These are phyloP conservation scores for Suillus weaverae DNA, from an alignment of 768 basidiomycete genomes.

Conservation along the genomic window DNA sequence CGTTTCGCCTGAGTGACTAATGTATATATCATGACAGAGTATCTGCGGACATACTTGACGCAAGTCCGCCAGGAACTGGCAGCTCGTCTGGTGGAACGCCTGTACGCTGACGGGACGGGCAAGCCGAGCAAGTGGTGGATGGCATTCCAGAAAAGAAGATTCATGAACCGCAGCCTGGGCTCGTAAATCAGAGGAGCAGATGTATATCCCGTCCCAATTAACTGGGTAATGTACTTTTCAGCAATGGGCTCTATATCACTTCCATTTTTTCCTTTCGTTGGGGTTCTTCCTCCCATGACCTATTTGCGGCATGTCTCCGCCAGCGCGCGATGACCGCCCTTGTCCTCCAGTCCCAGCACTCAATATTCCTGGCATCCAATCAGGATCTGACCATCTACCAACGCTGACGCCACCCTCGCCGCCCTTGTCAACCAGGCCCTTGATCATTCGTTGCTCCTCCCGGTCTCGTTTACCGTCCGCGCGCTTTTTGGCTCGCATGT, in stretches of 20 bases:
- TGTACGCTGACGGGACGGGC: conserved; percentile 91
- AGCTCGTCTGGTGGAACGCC: conserved; percentile 76
- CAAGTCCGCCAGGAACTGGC: conserved; percentile 94
- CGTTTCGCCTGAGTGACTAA: not conserved
- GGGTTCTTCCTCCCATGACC: conserved; percentile 90
- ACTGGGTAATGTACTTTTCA: conserved; percentile 23
- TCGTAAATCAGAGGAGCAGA: conserved; percentile 38
- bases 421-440: conserved; percentile 54
- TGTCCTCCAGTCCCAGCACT: conserved; percentile 68
- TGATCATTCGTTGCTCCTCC: conserved; percentile 69
- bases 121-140: conserved; percentile 99
- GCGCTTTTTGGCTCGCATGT: conserved; percentile 76
- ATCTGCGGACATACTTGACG: conserved; percentile 85
- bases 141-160: conserved; percentile 97
- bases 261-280: conserved; percentile 68
- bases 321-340: conserved; percentile 53
- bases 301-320: conserved; percentile 75
- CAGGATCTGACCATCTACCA: conserved; percentile 93
- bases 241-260: conserved; percentile 22
- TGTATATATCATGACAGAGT: conserved; percentile 52
- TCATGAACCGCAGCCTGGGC: conserved; percentile 90
- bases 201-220: conserved; percentile 16
- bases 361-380: conserved; percentile 87
- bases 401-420: conserved; percentile 52
- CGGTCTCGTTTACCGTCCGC: conserved; percentile 72